These are phyloP conservation scores for Spongiforma sp. DNA, from an alignment of 1,284 basidiomycete genomes.

Conservation along the genomic window DNA sequence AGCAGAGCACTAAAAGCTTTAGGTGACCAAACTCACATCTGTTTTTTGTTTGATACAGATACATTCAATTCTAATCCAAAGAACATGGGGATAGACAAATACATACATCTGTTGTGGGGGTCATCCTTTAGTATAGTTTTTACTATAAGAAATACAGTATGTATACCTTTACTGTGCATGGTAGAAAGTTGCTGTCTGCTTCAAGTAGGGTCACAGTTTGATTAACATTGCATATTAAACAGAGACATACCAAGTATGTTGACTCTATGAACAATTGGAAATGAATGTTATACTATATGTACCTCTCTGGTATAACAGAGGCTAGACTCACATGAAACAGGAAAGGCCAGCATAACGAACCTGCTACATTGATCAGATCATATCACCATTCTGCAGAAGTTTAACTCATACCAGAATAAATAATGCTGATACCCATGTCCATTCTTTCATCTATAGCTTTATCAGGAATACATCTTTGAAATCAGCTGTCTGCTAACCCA, in stretches of 20 bases:
- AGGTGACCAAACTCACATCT: conserved; percentile 3
- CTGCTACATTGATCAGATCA: background rate
- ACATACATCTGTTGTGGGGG: conserved; percentile 6
- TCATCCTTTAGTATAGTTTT: background rate
- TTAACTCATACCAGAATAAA: background rate
- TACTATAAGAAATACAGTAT: background rate
- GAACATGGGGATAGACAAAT: background rate
- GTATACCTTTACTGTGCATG: background rate
- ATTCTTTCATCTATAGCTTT: background rate
- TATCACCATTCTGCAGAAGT: background rate
- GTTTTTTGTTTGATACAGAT: background rate
- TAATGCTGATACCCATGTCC: background rate
- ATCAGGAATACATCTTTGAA: background rate
- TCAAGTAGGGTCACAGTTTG: background rate
- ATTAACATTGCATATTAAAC: background rate
- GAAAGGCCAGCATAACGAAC: conserved; percentile 1
- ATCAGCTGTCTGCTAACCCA: background rate
- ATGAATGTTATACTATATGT: background rate
- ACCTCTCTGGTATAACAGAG: background rate
- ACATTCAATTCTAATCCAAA: background rate
- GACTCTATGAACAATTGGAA: background rate
- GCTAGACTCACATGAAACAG: background rate
- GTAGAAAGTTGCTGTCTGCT: background rate
- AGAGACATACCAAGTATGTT: background rate
- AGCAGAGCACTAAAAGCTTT: background rate